Evolutionary conservation across 2,329 filamentous ascomycete species (phyloP), one percentile per base, ranked within the genome.

Genomic region (Dothiorella sarmentorum): DNA sequence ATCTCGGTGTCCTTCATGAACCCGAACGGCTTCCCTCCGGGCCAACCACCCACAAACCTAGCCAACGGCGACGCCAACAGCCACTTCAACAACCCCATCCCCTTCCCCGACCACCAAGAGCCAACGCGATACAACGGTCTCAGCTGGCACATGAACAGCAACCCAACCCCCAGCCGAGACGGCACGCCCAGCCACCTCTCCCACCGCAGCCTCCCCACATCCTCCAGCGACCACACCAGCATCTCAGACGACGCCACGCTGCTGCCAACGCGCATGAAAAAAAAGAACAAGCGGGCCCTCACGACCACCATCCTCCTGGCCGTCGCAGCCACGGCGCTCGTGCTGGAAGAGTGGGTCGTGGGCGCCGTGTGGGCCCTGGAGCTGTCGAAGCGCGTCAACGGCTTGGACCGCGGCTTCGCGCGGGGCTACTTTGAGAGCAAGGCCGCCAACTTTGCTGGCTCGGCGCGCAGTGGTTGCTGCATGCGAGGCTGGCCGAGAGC

Each of bases 341-440:
- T 59, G 5, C 33, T 45, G 29, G 57, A 59, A 20, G 57, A 59
- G 17, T 42, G 49, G 20, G 47, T 59, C 27, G 22, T 59, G 15
- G 57, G 57, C 2, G 57, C 57, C 2, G 35, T 59, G 9, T 59
- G 57, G 57, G 37, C 49, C 3, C 20, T 53, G 5, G n/a, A 53
- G 6, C 49, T 59, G 3, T 37, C 40, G 4, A 47, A 57, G 24
- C 27, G 26, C 13, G 22, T 26, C 15, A 37, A 42, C 10, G 31
- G 55, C 15, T 15, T 22, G n/a, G 29, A 45, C n/a, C n/a, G n/a
- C n/a, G 31, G 42, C n/a, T 57, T 57, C 15, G 37, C 40, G 20
- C 27, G 31, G 22, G 55, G 27, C 7, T 59, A 59, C 27, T 59
- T 59, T 18, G 57, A 22, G 3, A 59, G 45, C n/a, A 59, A 59